These are phyloP conservation scores for Gossypium laxum DNA, from an alignment of 441 rosid species.

Conservation along the genomic window DNA sequence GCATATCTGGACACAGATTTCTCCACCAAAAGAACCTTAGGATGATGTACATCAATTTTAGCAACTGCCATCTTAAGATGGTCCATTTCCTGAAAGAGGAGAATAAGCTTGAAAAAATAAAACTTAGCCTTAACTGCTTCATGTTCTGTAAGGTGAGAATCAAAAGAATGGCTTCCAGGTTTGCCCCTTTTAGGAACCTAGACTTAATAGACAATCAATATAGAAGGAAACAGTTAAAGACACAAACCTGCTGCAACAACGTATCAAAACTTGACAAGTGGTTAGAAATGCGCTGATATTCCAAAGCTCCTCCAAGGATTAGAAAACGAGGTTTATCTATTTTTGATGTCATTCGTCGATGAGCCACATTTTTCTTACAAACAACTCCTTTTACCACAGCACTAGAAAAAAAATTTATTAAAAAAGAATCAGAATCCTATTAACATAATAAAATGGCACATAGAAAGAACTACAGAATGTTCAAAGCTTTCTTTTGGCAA, in stretches of 20 bases:
- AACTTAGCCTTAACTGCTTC: constrained; percentile 3
- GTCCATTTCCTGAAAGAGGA: constrained; percentile 55
- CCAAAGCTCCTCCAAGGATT: constrained; percentile 74
- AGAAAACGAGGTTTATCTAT: constrained; percentile 60
- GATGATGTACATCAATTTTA: constrained; percentile 58
- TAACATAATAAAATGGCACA: constrained; percentile 20
- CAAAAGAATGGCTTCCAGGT: neutral
- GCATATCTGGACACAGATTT: constrained; percentile 69
- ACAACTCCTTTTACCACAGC: constrained; percentile 67
- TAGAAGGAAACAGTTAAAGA: constrained; percentile 20
- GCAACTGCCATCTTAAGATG: constrained; percentile 77
- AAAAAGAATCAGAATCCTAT: constrained; percentile 23
- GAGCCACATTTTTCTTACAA: constrained; percentile 78
- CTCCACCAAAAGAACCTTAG: constrained; percentile 66
- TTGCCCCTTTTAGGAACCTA: constrained; percentile 13
- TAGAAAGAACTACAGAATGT: neutral
- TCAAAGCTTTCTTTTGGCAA: neutral
- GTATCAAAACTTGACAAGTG: constrained; percentile 71
- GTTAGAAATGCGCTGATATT: constrained; percentile 67
- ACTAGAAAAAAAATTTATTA: constrained; percentile 24
- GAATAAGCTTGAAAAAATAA: constrained; percentile 19
- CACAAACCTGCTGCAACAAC: constrained; percentile 63
- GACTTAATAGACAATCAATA: constrained; percentile 16
- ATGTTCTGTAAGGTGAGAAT: neutral
- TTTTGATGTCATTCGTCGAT: constrained; percentile 68